Conservation (phyloP, 805 yeast genomes). For the Candida fluviatilis region DNA sequence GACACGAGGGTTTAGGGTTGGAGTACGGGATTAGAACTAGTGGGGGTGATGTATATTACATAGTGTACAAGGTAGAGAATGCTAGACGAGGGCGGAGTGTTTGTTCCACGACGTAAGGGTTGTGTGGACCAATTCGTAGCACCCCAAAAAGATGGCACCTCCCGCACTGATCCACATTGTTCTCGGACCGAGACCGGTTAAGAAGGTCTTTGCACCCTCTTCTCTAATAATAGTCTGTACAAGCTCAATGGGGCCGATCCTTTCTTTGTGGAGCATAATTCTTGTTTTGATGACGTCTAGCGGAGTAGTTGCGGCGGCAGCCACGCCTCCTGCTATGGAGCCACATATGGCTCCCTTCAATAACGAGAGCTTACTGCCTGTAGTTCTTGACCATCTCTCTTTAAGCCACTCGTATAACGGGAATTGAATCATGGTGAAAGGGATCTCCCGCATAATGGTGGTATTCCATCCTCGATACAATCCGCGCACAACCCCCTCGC, state of each 20-base stretch:
- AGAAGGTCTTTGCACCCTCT: constrained; percentile 73
- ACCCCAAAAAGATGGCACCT: constrained; percentile 95
- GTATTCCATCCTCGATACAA: constrained; percentile 91
- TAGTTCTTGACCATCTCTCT: constrained; percentile 43
- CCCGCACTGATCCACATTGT: constrained; percentile 98
- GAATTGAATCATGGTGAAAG: constrained; percentile 93
- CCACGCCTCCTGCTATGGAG: constrained; percentile 75
- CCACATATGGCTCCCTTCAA: constrained; percentile 83
- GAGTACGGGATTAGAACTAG: too few species aligned
- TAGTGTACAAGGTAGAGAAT: not conserved
- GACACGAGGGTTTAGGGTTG: not conserved
- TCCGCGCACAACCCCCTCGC: constrained; percentile 76
- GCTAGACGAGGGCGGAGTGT: not conserved
- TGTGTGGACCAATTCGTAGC: constrained; percentile 69
- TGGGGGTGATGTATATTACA: not conserved
- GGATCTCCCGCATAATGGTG: constrained; percentile 92
- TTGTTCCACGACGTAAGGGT: constrained; percentile 14
- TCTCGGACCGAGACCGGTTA: constrained; percentile 89
- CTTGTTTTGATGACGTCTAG: constrained; percentile 78
- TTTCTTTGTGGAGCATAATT: constrained; percentile 66
- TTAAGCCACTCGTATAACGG: constrained; percentile 89
- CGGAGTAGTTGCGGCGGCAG: constrained; percentile 81
- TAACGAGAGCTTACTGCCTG: constrained; percentile 46
- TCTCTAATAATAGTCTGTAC: constrained; percentile 53
- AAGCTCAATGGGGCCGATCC: constrained; percentile 44